Conservation (phyloP, 768 basidiomycete species). For the Mrakia blollopis region DNA sequence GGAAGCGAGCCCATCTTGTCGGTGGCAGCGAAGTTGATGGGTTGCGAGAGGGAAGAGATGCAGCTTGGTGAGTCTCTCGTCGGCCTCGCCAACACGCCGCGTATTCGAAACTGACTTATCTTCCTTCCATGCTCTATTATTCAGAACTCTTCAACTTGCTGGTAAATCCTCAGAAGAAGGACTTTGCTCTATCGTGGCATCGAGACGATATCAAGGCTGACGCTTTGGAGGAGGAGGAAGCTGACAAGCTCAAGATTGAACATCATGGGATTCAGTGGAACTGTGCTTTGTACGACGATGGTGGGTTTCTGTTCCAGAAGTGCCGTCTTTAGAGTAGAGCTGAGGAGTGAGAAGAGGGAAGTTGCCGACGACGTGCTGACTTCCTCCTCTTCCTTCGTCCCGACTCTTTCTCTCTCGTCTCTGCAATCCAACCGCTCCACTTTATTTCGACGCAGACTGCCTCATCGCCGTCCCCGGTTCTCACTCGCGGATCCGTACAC, state of each 20-base stretch:
- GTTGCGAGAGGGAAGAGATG: slow-evolving; percentile 56
- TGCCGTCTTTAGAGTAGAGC: no score
- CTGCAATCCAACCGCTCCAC: no score
- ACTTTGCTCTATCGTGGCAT: slow-evolving; percentile 73
- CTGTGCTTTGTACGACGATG: slow-evolving; percentile 57
- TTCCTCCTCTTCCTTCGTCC: no score
- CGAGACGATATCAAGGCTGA: slow-evolving; percentile 65
- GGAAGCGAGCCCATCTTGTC: slow-evolving; percentile 51
- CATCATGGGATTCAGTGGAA: slow-evolving; percentile 75
- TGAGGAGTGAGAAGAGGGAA: no score
- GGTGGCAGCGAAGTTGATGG: slow-evolving; percentile 52
- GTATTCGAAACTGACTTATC: background rate
- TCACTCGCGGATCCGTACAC: slow-evolving; percentile 57
- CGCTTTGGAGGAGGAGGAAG: slow-evolving; percentile 60
- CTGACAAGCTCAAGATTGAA: slow-evolving; percentile 55
- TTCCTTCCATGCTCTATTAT: no score
- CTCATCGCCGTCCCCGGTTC: slow-evolving; percentile 67
- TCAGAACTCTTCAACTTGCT: slow-evolving; percentile 70
- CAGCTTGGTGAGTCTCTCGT: slow-evolving; percentile 60
- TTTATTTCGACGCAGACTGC: slow-evolving; percentile 44
- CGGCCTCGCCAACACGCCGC: background rate
- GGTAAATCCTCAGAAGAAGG: slow-evolving; percentile 60
- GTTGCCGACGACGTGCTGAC: no score
- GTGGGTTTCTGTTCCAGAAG: background rate
- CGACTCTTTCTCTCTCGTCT: no score